Conservation (phyloP, 345 rosid genomes). For the Camelina sativa region DNA sequence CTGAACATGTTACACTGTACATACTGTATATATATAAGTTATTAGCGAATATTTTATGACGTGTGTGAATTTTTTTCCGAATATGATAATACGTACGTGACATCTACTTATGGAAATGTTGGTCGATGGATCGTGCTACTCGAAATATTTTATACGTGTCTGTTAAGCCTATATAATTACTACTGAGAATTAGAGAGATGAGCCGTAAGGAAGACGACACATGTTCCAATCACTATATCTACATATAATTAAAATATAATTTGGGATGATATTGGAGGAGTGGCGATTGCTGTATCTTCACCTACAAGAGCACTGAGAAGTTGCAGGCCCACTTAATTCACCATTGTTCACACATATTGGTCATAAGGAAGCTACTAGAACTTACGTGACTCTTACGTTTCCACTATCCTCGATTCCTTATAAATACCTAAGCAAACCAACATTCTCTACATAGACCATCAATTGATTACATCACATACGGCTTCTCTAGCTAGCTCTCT, state of each 20-base stretch:
- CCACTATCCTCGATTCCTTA: constrained; percentile 37
- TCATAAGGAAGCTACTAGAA: constrained; percentile 41
- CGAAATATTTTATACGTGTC: constrained; percentile 29
- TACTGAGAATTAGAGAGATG: not conserved
- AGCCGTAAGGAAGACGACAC: constrained; percentile 22
- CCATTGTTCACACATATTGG: constrained; percentile 42
- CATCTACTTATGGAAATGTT: constrained; percentile 9
- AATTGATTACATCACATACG: not conserved
- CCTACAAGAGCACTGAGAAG: constrained; percentile 44
- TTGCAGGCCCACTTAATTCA: constrained; percentile 33
- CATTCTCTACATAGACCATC: constrained; percentile 31
- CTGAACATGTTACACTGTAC: constrained; percentile 13
- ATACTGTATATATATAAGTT: not conserved
- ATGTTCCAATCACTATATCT: constrained; percentile 11
- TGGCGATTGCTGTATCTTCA: constrained; percentile 40
- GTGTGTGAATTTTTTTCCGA: not conserved
- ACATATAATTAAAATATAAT: not conserved
- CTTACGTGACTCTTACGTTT: constrained; percentile 40
- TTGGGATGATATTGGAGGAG: constrained; percentile 38
- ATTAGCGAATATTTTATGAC: not conserved
- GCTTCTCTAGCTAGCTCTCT: constrained; percentile 2
- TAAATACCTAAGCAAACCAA: constrained; percentile 24
- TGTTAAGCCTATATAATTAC: not conserved
- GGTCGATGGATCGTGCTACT: constrained; percentile 31
- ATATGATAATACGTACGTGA: not conserved